Percentiles rank a stretch among this genome's conserved stretches.
These are phyloP conservation scores for Ceratocystis lukuohia DNA, from an alignment of 2,329 filamentous ascomycete species.

Conservation along the genomic window DNA sequence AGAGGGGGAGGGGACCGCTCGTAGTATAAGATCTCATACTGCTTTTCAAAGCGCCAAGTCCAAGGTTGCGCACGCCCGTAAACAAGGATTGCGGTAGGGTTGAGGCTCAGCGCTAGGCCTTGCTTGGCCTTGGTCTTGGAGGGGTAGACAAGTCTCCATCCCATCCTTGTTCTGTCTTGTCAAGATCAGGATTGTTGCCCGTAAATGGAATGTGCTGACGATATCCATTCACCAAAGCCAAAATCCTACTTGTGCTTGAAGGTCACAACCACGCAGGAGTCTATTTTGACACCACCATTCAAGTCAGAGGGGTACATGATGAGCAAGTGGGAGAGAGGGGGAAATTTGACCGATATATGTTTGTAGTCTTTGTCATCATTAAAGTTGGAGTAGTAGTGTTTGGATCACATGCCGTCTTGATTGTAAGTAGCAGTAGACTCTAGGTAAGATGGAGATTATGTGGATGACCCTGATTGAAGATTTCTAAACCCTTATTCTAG, in stretches of 20 bases:
- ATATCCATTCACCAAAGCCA: not conserved
- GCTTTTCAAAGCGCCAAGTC: constrained; percentile 9
- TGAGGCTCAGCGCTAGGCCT: constrained; percentile 12
- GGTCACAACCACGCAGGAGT: not conserved
- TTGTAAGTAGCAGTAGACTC: not conserved
- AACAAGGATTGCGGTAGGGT: constrained; percentile 4
- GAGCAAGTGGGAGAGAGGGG: not conserved
- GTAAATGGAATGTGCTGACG: constrained; percentile 14
- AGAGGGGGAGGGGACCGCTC: not conserved
- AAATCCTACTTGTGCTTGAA: not conserved
- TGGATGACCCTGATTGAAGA: not conserved
- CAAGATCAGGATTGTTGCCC: constrained; percentile 16
- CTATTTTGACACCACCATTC: not conserved
- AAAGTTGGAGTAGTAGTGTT: too few relatives aligned
- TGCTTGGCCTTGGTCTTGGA: not conserved
- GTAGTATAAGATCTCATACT: not conserved
- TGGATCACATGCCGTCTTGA: not conserved
- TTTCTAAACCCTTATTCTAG: not conserved
- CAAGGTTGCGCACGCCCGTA: constrained; percentile 3
- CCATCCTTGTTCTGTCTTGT: not conserved
- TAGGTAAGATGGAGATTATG: not conserved
- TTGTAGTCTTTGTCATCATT: too few relatives aligned
- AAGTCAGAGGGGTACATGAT: not conserved
- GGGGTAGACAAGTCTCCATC: constrained; percentile 4
- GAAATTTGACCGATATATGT: not conserved